These are phyloP conservation scores for Metarhizium rileyi DNA, from an alignment of 2,329 filamentous ascomycete species.

Conservation along the genomic window DNA sequence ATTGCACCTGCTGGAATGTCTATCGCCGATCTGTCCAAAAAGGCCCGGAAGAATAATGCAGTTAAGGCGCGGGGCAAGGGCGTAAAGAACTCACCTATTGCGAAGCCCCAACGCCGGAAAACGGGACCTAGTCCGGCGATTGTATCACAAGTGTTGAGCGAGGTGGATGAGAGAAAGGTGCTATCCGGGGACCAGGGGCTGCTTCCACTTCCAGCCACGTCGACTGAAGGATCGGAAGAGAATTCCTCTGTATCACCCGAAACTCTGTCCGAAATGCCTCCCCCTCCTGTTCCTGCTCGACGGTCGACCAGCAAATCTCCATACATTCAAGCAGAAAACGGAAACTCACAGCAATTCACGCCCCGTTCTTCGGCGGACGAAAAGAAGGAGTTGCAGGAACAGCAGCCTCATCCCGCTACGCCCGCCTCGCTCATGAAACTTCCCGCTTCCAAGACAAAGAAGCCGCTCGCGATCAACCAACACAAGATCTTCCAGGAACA, in stretches of 20 bases:
- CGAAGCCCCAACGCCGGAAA: slow-evolving; percentile 54
- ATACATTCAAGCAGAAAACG: slow-evolving; percentile 48
- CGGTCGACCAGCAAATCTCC: slow-evolving; percentile 58
- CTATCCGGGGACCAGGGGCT: slow-evolving; percentile 26
- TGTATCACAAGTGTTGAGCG: slow-evolving; percentile 44
- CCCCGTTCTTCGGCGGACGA: slow-evolving; percentile 5
- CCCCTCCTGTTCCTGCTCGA: slow-evolving; percentile 56
- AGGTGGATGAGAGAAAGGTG: slow-evolving; percentile 35
- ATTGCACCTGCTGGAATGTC: slow-evolving; percentile 24
- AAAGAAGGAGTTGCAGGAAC: slow-evolving; percentile 5
- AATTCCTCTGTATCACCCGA: slow-evolving; percentile 57
- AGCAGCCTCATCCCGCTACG: slow-evolving; percentile 58
- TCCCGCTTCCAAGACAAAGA: slow-evolving; percentile 43
- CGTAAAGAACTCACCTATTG: slow-evolving; percentile 62
- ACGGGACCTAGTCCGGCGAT: slow-evolving; percentile 42
- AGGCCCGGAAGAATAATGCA: slow-evolving; percentile 41
- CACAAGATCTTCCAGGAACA: slow-evolving; percentile 29
- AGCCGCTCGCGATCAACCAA: slow-evolving; percentile 20
- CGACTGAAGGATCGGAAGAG: slow-evolving; percentile 50
- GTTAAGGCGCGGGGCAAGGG: slow-evolving; percentile 42
- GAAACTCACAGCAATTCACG: slow-evolving; percentile 16
- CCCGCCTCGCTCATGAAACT: slow-evolving; percentile 83
- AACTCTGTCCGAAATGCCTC: slow-evolving; percentile 55
- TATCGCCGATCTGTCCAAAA: slow-evolving; percentile 40
- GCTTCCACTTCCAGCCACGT: slow-evolving; percentile 27